These are phyloP conservation scores for Clavariopsis aquatica DNA, from an alignment of 495 filamentous ascomycete genomes.

Conservation along the genomic window DNA sequence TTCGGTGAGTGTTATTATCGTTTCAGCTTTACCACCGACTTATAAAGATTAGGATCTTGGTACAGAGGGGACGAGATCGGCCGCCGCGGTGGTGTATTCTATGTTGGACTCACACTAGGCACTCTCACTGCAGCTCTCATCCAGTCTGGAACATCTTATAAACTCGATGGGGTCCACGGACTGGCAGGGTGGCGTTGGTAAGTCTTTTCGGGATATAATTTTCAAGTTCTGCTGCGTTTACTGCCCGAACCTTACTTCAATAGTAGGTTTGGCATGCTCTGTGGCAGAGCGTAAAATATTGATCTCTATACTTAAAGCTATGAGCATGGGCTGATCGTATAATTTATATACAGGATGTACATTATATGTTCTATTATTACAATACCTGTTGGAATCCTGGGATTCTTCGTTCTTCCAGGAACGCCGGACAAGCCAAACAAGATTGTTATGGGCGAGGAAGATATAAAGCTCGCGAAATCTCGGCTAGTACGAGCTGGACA, in stretches of 20 bases:
- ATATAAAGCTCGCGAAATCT: slow-evolving; percentile 44
- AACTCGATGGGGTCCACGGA: slow-evolving; percentile 52
- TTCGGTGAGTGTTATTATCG: slow-evolving; percentile 42
- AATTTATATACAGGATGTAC: no score
- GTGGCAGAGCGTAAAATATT: no score
- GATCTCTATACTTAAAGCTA: no score
- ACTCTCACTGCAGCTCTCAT: slow-evolving; percentile 55
- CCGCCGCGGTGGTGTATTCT: slow-evolving; percentile 53
- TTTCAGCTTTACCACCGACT: neutral
- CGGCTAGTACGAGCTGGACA: slow-evolving; percentile 47
- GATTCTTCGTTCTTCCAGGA: slow-evolving; percentile 50
- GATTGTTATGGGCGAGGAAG: slow-evolving; percentile 46
- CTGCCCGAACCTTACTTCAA: no score
- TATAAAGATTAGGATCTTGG: slow-evolving; percentile 29
- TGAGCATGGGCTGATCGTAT: no score
- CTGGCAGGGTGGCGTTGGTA: no score
- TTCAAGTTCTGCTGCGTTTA: no score
- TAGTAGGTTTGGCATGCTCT: no score
- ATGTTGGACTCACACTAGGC: slow-evolving; percentile 53
- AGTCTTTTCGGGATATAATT: no score
- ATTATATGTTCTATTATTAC: slow-evolving; percentile 56
- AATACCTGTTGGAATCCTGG: slow-evolving; percentile 51
- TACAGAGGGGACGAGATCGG: slow-evolving; percentile 43
- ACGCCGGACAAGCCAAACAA: slow-evolving; percentile 51
- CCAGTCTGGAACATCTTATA: slow-evolving; percentile 50